Percentiles rank a stretch among this genome's conserved stretches.
Conservation (phyloP, 2,329 filamentous ascomycete genomes). For the Apiospora aurea region DNA sequence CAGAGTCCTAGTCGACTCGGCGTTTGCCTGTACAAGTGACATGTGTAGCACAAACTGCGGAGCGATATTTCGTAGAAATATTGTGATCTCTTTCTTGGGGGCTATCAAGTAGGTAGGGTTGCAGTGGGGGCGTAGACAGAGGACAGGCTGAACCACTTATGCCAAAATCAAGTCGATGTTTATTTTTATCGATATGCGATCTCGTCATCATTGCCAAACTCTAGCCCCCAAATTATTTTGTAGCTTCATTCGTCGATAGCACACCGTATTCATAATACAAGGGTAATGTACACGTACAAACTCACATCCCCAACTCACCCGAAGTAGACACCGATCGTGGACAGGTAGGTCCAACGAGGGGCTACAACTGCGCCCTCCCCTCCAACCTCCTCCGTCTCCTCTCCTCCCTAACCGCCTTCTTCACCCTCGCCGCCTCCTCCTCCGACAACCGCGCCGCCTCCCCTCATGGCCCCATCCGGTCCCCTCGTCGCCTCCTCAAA, state of each 20-base stretch:
- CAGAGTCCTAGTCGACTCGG: neutral
- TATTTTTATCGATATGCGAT: too few species aligned
- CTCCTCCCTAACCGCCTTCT: slow-evolving; percentile 53
- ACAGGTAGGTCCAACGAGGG: neutral
- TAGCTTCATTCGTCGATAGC: neutral
- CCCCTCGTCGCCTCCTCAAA: slow-evolving; percentile 62
- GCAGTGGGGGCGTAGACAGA: too few species aligned
- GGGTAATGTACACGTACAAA: neutral
- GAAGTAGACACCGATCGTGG: neutral
- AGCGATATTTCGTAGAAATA: too few species aligned
- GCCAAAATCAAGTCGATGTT: too few species aligned
- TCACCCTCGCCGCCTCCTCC: slow-evolving; percentile 57
- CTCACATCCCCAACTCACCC: neutral
- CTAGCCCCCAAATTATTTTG: neutral
- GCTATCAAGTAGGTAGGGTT: too few species aligned
- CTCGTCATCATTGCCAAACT: neutral
- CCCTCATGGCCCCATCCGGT: slow-evolving; percentile 41
- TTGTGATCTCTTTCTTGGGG: too few species aligned
- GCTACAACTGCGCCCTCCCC: slow-evolving; percentile 58
- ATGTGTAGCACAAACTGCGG: neutral
- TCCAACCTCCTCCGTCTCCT: slow-evolving; percentile 57
- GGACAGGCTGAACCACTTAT: too few species aligned
- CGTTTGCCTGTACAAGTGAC: too few species aligned
- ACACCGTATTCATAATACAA: neutral
- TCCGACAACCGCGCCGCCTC: slow-evolving; percentile 52